These are phyloP conservation scores for Zygnema cylindricum DNA, from an alignment of 139 green algal species.

Conservation along the genomic window DNA sequence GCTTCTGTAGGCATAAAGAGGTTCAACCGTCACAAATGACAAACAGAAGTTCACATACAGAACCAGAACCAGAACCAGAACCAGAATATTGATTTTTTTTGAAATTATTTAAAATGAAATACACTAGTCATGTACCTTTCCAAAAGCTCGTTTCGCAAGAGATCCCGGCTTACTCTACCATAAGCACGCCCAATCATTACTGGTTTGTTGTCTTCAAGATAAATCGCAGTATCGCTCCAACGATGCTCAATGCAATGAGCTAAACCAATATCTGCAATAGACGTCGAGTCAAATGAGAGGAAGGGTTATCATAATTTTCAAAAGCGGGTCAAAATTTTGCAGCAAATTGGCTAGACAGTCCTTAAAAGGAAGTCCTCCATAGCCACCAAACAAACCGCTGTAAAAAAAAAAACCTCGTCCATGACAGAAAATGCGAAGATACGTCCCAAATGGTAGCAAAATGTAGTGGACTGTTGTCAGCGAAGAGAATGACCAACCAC, in stretches of 20 bases:
- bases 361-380: too few relatives aligned
- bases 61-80: background rate
- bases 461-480: too few relatives aligned
- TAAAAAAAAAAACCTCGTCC: too few relatives aligned
- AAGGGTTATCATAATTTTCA: too few relatives aligned
- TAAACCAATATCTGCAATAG: slow-evolving; percentile 59
- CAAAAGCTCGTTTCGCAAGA: slow-evolving; percentile 56
- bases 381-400: too few relatives aligned
- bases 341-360: too few relatives aligned
- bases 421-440: too few relatives aligned
- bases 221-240: slow-evolving; percentile 45
- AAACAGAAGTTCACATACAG: background rate
- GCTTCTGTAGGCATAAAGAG: background rate
- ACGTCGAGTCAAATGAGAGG: too few relatives aligned
- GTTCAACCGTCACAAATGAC: background rate
- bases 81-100: background rate
- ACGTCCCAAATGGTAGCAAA: too few relatives aligned
- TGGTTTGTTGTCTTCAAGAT: slow-evolving; percentile 37
- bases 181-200: slow-evolving; percentile 56
- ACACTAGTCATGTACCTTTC: slow-evolving; percentile 27
- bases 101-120: background rate
- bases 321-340: too few relatives aligned
- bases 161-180: slow-evolving; percentile 44
- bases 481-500: too few relatives aligned
- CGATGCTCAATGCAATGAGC: slow-evolving; percentile 53